phyloP scores from a whole-genome alignment of 495 filamentous ascomycete species.

The Penicillium samsonianum region DNA sequence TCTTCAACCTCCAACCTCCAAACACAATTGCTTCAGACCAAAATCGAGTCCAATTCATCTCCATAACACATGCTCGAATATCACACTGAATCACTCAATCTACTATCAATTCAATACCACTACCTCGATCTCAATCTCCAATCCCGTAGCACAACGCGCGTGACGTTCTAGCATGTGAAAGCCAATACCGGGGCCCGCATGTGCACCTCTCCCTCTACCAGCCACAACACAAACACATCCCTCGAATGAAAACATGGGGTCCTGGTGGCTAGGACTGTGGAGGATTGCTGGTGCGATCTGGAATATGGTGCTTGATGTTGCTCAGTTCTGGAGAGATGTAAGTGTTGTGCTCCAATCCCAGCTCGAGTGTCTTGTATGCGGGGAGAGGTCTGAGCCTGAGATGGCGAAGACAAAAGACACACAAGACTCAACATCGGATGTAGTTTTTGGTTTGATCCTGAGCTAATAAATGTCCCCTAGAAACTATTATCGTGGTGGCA shows the following conservation, averaged over 20 bases:
- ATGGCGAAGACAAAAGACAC: background rate
- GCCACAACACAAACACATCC: background rate
- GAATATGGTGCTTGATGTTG: slow-evolving; percentile 61
- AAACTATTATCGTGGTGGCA: slow-evolving; percentile 43
- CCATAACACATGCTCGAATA: background rate
- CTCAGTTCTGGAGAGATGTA: slow-evolving; percentile 65
- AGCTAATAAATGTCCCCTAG: slow-evolving; percentile 18
- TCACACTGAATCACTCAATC: background rate
- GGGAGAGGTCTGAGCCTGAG: background rate
- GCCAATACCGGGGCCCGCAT: slow-evolving; percentile 11
- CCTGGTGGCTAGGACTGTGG: slow-evolving; percentile 31
- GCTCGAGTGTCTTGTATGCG: background rate
- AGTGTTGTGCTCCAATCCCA: slow-evolving; percentile 20
- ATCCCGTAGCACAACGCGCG: slow-evolving; percentile 5
- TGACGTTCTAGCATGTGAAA: slow-evolving; percentile 45
- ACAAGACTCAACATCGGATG: background rate
- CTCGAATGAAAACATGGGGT: slow-evolving; percentile 24
- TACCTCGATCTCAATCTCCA: background rate
- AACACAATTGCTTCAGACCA: background rate
- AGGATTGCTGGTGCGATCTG: slow-evolving; percentile 47
- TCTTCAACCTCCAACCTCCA: background rate
- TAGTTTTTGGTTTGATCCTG: no score
- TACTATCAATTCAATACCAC: background rate
- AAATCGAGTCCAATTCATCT: background rate
- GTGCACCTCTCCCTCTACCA: slow-evolving; percentile 11